Base-by-base conservation (phyloP, 2,329 filamentous ascomycete species). In the Stachybotrys chlorohalonatus region DNA sequence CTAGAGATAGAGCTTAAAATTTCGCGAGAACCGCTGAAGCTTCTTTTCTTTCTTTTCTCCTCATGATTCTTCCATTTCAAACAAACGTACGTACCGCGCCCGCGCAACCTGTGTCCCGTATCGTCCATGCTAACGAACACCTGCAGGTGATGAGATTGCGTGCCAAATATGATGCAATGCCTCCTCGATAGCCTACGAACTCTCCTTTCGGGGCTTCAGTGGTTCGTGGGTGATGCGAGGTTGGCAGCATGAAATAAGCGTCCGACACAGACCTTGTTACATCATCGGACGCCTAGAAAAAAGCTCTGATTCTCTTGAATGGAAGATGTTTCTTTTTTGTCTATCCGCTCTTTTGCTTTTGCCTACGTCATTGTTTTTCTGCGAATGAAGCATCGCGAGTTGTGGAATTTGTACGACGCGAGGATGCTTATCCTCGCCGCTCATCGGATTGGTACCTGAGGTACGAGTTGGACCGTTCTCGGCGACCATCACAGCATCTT, bases 261-360 rank as follows among this genome's bases (percentile, higher is more conserved):
- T 96, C 89, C 91, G 93, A 90, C 94, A 96, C 93, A 96, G 81
- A 85, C 87, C 93, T 96, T 97, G 91, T 96, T 95, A 90, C 82
- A 76, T 77, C 76, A 81, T 90, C 92, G 93, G 85, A 96, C 93
- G 94, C 92, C 84, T 87, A 81, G 88, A 65, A 86, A 88, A 90
- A 87, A 95, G 89, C 90, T 96, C 93, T 97, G 93, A 97, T 73
- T 73, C 74, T 73, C 77, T 54, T 59, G 70, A 74, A 73, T 71
- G 68, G 67, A 69, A 68, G 65, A n/a, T 58, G 54, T 53, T 51
- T 32, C 54, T 48, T 52, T 53, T 56, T 54, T 56, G 30, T 53
- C 32, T 49, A 54, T 54, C 47, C 8, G 48, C 47, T 42, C 46
- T 47, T 4, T 47, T 16, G 15, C 9, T 47, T 47, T 24, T 47